Conservation (phyloP, 192 early-diverging fungal species). For the Umbelopsis ramanniana region DNA sequence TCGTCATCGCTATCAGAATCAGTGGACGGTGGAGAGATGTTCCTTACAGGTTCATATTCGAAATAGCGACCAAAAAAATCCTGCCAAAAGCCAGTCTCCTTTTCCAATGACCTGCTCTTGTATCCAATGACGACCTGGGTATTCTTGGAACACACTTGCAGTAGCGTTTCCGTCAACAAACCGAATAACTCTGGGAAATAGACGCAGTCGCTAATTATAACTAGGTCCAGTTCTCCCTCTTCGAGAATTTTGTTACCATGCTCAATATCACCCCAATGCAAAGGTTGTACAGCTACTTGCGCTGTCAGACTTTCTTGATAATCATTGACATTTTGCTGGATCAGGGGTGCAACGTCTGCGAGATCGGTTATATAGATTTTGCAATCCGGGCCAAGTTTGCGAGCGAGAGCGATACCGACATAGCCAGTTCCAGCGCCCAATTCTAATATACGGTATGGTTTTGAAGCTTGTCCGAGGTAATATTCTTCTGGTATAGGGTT, state of each 20-base stretch:
- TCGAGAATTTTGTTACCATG: constrained; percentile 34
- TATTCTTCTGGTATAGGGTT: constrained; percentile 47
- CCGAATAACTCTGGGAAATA: constrained; percentile 58
- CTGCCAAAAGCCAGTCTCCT: constrained; percentile 58
- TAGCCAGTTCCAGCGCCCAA: constrained; percentile 60
- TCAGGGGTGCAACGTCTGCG: constrained; percentile 48
- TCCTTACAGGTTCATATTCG: constrained; percentile 51
- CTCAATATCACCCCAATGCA: constrained; percentile 50
- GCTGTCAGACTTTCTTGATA: constrained; percentile 19
- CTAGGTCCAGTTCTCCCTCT: constrained; percentile 41
- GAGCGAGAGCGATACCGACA: constrained; percentile 50
- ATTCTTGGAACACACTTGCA: constrained; percentile 36
- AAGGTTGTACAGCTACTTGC: constrained; percentile 30
- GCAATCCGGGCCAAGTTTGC: constrained; percentile 30
- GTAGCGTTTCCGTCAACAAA: constrained; percentile 43
- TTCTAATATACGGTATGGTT: constrained; percentile 47
- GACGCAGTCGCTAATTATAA: constrained; percentile 52
- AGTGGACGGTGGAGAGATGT: background rate
- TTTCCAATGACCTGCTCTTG: constrained; percentile 51
- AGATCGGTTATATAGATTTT: constrained; percentile 52
- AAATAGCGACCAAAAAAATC: constrained; percentile 55
- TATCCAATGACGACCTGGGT: constrained; percentile 55
- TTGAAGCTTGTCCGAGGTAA: constrained; percentile 27
- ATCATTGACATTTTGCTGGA: constrained; percentile 44
- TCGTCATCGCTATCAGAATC: constrained; percentile 10